Evolutionary conservation across 257 asterid genomes (phyloP), one percentile per base, ranked within the genome.

Genomic region (Cynanchum wilfordii): DNA sequence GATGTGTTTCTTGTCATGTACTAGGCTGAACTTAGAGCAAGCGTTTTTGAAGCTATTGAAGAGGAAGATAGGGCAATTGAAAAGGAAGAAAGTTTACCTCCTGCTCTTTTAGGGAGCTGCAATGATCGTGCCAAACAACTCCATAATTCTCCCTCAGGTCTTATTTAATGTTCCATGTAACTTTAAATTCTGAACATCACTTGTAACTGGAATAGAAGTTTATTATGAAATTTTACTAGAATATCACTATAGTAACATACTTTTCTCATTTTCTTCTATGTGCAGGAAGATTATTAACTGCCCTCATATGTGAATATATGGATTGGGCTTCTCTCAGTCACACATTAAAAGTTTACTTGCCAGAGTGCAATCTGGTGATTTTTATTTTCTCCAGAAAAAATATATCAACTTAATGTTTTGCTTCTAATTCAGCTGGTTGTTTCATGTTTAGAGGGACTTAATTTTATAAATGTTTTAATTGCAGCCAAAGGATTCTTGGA

Each of bases 91-190:
- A 90, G 88, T 59, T 85, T 91, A 75, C 97, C 99, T 72, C 89
- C 93, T 81, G 97, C 99, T 9, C 88, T 94, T 66, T 73, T 94
- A 84, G 99, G 97, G 78, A 91, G 97, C 87, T 94, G 99, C 87
- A 94, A 94, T 74, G 96, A 88, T 51, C 96, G 89, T 44, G 98
- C 97, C 29, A 91, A 84, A 76, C 96, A 89, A 74, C 95, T 94
- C 47, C 97, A 94, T 76, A 87, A 91, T 86, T 89, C 96, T 47
- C 97, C 97, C 62, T 91, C 99, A 72, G 99, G 98, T 89, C 47
- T 74, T 38, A 72, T 69, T 56, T 56, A 25, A 3, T 42, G 76
- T 3, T 57, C 20, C 19, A 56, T 70, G 4, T 38, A n/a, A 25
- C 42, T 25, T 33, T 45, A 6, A 30, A 3, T 50, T 29, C 27